Percentiles rank a stretch among this genome's conserved stretches.
These are phyloP conservation scores for Nelumbo lutea DNA, from an alignment of 164 flowering plant genomes.

Conservation along the genomic window DNA sequence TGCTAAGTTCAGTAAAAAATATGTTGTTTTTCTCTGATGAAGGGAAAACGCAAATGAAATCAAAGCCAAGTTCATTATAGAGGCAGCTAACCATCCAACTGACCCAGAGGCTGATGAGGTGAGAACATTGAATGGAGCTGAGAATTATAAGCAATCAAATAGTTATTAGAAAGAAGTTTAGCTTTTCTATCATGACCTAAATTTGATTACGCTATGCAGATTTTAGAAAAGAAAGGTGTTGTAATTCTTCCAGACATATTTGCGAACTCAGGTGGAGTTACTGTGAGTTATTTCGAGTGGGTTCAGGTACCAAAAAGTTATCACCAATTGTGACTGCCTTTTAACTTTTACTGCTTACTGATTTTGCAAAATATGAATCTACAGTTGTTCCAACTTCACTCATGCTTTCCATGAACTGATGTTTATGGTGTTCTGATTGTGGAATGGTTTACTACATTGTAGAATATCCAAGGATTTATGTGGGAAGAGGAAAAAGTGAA, in stretches of 20 bases:
- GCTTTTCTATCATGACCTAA: background rate
- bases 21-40: constrained; percentile 8
- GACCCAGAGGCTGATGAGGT: constrained; percentile 99
- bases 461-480: constrained; percentile 99
- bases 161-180: too few species aligned
- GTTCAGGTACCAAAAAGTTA: constrained; percentile 61
- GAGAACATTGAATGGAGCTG: background rate
- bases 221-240: constrained; percentile 80
- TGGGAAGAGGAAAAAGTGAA: constrained; percentile 98
- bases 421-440: background rate
- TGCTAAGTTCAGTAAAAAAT: background rate
- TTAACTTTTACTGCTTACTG: background rate
- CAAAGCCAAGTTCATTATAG: constrained; percentile 81
- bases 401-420: too few species aligned
- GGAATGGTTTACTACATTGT: constrained; percentile 11
- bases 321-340: too few species aligned
- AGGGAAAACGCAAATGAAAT: constrained; percentile 91
- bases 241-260: constrained; percentile 80
- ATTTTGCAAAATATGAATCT: background rate
- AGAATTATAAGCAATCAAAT: background rate
- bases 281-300: constrained; percentile 71
- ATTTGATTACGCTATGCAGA: constrained; percentile 33
- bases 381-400: too few species aligned
- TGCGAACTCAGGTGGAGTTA: constrained; percentile 65
- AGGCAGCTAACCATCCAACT: constrained; percentile 96